These are phyloP conservation scores for Ogataea trehalophila DNA, from an alignment of 805 yeast genomes.

Conservation along the genomic window DNA sequence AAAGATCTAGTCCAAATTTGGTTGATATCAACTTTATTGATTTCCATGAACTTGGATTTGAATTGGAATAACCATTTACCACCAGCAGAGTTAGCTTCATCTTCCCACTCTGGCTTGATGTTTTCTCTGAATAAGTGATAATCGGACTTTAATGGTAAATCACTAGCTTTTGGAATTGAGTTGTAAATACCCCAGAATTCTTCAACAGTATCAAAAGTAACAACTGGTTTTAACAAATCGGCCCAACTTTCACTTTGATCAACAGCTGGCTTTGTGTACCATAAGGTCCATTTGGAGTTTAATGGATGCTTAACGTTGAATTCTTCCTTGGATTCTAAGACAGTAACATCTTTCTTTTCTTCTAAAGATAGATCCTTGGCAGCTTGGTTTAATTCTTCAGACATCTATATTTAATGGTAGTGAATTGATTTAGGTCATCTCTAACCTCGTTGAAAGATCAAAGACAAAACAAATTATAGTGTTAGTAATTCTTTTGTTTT, in stretches of 20 bases:
- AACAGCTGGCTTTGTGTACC: conserved; percentile 94
- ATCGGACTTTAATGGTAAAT: conserved; percentile 87
- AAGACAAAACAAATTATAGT: not conserved
- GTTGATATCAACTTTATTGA: conserved; percentile 53
- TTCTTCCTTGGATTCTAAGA: conserved; percentile 54
- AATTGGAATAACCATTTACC: conserved; percentile 91
- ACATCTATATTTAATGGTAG: conserved; percentile 17
- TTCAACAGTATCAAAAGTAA: conserved; percentile 89
- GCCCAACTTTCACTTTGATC: conserved; percentile 83
- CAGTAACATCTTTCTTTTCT: conserved; percentile 39
- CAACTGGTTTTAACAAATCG: conserved; percentile 87
- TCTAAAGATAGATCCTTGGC: conserved; percentile 32
- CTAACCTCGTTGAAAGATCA: not conserved
- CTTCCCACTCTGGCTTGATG: conserved; percentile 99
- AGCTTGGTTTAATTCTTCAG: conserved; percentile 31
- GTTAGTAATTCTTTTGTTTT: too few relatives aligned
- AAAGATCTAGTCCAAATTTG: conserved; percentile 90
- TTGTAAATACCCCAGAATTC: conserved; percentile 98
- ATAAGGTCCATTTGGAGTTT: conserved; percentile 87
- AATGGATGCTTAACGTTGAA: conserved; percentile 84
- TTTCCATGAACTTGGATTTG: conserved; percentile 46
- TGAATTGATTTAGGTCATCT: not conserved
- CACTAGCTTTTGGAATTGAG: conserved; percentile 86
- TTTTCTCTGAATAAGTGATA: conserved; percentile 93
- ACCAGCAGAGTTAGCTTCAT: conserved; percentile 76